Conservation (phyloP, 345 rosid species). For the Melaleuca quinquenervia region DNA sequence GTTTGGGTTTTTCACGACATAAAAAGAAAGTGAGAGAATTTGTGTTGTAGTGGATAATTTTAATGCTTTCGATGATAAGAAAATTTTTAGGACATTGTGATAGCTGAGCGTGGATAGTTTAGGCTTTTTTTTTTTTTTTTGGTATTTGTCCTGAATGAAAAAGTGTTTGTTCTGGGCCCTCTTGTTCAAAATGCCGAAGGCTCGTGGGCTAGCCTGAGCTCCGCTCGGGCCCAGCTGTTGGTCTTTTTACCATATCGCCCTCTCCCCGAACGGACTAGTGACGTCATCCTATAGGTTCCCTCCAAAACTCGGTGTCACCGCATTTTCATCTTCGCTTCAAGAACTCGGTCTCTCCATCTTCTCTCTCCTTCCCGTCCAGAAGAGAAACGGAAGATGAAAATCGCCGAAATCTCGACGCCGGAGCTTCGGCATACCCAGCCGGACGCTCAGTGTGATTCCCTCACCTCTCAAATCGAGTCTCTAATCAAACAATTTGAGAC, state of each 20-base stretch:
- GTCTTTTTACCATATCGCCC: neutral
- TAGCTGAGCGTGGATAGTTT: too few relatives aligned
- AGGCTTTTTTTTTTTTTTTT: too few relatives aligned
- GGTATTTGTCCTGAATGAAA: too few relatives aligned
- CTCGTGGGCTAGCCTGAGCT: neutral
- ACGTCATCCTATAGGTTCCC: neutral
- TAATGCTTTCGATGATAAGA: too few relatives aligned
- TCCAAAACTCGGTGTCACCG: neutral
- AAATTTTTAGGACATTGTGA: too few relatives aligned
- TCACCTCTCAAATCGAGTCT: conserved; percentile 61
- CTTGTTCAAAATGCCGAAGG: neutral
- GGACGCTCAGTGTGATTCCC: conserved; percentile 10
- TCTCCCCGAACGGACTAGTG: neutral
- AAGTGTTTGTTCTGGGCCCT: too few relatives aligned
- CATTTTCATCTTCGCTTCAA: neutral
- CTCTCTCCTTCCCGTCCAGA: conserved; percentile 4
- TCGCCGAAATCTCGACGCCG: conserved; percentile 73
- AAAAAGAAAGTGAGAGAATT: too few relatives aligned
- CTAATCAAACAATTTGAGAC: conserved; percentile 47
- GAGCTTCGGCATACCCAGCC: conserved; percentile 23
- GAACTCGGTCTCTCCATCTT: neutral
- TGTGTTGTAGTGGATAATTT: too few relatives aligned
- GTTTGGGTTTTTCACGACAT: too few relatives aligned
- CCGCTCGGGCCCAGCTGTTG: neutral
- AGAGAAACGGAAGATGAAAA: conserved; percentile 36